A percentile compares a stretch with the other conserved stretches of the same genome.
Conservation (phyloP, 495 filamentous ascomycete genomes). For the Tuber calosporum region DNA sequence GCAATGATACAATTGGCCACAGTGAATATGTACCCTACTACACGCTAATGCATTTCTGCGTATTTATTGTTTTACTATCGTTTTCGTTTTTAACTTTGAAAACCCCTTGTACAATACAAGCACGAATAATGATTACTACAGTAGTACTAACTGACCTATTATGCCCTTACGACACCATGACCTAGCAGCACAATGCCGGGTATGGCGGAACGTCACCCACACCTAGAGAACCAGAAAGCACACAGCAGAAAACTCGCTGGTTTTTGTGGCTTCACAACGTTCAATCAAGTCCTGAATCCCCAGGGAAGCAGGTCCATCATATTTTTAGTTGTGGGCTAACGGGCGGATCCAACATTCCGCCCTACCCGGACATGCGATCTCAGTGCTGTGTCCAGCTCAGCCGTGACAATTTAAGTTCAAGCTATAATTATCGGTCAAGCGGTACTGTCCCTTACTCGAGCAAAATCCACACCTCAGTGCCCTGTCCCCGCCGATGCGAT, state of each 20-base stretch:
- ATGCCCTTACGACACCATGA: not conserved
- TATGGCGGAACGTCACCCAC: not conserved
- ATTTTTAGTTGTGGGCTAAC: not conserved
- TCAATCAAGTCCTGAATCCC: not conserved
- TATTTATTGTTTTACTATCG: no score
- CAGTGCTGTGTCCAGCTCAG: not conserved
- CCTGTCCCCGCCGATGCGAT: not conserved
- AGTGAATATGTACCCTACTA: no score
- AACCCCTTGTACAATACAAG: no score
- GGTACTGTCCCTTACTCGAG: no score
- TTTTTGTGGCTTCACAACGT: not conserved
- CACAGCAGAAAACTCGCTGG: not conserved
- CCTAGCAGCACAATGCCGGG: not conserved
- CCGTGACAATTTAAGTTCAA: not conserved
- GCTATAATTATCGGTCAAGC: not conserved
- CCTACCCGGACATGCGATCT: not conserved
- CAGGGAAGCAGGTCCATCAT: not conserved
- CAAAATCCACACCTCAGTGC: no score
- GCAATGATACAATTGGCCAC: no score
- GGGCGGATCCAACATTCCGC: not conserved
- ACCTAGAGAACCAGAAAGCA: not conserved
- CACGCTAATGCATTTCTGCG: no score
- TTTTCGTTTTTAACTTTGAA: no score
- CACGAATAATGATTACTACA: not conserved
- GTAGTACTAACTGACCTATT: not conserved